phyloP scores from a whole-genome alignment of 352 stramenopile genomes.

The Aphanomyces invadans region DNA sequence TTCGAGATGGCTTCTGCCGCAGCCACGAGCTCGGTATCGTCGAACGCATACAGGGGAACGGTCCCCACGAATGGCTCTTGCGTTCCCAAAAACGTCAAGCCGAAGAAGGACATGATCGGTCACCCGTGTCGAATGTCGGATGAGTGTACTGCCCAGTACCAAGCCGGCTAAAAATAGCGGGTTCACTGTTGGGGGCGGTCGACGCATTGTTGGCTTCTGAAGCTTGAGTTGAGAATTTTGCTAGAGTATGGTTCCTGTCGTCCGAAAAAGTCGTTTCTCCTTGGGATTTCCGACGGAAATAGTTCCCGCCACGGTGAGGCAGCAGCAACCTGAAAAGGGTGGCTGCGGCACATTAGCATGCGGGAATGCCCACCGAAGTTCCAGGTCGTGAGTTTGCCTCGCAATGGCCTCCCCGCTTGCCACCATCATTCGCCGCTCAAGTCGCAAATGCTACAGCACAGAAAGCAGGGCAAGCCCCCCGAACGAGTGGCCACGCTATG shows the following conservation, averaged over 20 bases:
- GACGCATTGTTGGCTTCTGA: too few relatives aligned
- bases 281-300: background rate
- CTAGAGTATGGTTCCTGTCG: too few relatives aligned
- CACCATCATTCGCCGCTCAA: background rate
- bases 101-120: constrained; percentile 21
- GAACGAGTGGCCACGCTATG: constrained; percentile 5
- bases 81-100: constrained; percentile 12
- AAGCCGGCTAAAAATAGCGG: background rate
- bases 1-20: background rate
- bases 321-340: background rate
- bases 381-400: background rate
- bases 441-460: background rate
- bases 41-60: constrained; percentile 19
- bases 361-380: background rate
- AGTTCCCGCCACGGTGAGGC: background rate
- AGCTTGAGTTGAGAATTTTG: too few relatives aligned
- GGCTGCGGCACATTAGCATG: background rate
- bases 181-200: too few relatives aligned
- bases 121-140: background rate
- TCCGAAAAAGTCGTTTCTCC: background rate
- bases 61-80: constrained; percentile 17
- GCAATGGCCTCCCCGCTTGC: background rate
- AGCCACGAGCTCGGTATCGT: constrained; percentile 4
- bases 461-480: background rate
- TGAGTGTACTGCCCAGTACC: too few relatives aligned